These are phyloP conservation scores for Aspergillus sp. DNA, from an alignment of 2,329 filamentous ascomycete genomes.

Conservation along the genomic window DNA sequence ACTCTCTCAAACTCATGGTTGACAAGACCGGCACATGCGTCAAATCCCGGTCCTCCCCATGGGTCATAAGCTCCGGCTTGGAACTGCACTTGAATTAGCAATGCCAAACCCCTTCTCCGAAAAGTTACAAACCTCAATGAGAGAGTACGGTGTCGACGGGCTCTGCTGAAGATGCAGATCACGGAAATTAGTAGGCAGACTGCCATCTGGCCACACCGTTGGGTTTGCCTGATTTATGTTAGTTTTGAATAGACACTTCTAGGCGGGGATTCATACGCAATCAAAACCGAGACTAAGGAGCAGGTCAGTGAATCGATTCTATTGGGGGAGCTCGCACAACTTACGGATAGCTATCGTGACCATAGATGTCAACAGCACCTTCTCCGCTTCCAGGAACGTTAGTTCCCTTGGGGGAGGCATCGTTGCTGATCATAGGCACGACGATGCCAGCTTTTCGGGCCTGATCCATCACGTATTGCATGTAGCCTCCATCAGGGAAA, in stretches of 20 bases:
- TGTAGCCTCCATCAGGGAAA: conserved; percentile 65
- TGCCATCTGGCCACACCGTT: conserved; percentile 53
- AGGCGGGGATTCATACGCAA: conserved; percentile 22
- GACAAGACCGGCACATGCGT: conserved; percentile 60
- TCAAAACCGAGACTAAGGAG: conserved; percentile 33
- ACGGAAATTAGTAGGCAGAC: conserved; percentile 54
- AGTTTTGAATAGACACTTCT: background rate
- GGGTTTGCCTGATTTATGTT: conserved; percentile 46
- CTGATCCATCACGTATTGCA: conserved; percentile 66
- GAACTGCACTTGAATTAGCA: conserved; percentile 42
- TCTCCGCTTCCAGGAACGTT: conserved; percentile 60
- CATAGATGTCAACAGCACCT: conserved; percentile 60
- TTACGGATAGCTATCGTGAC: conserved; percentile 59
- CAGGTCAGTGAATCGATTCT: conserved; percentile 1
- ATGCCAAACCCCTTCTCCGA: too few species aligned
- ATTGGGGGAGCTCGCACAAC: conserved; percentile 2
- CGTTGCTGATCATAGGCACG: conserved; percentile 72
- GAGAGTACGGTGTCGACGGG: conserved; percentile 60
- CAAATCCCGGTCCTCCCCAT: conserved; percentile 69
- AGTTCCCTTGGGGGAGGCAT: conserved; percentile 57
- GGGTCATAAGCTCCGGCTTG: conserved; percentile 70
- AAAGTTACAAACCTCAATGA: conserved; percentile 48
- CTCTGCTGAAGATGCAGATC: conserved; percentile 55
- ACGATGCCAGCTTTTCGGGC: conserved; percentile 64
- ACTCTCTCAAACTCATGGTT: conserved; percentile 72